These are phyloP conservation scores for Phlebopus sp. DNA, from an alignment of 1,284 basidiomycete genomes.

Conservation along the genomic window DNA sequence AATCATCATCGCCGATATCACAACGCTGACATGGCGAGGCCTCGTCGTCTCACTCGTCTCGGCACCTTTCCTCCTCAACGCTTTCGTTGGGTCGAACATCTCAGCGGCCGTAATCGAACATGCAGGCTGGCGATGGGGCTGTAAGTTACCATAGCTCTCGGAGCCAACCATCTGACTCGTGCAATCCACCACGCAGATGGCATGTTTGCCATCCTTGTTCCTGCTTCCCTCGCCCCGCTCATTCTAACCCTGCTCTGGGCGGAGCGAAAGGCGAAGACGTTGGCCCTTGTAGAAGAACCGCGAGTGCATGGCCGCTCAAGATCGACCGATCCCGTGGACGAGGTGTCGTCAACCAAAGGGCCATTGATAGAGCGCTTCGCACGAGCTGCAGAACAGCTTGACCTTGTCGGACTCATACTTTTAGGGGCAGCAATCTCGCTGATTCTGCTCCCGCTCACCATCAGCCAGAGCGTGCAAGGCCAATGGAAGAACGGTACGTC, in stretches of 20 bases:
- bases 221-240: slow-evolving; percentile 51
- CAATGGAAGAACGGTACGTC: slow-evolving; percentile 45
- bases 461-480: slow-evolving; percentile 43
- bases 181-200: slow-evolving; percentile 43
- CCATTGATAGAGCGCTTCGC: slow-evolving; percentile 21
- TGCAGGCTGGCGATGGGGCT: slow-evolving; percentile 74
- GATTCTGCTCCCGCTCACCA: slow-evolving; percentile 67
- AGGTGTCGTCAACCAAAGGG: not conserved
- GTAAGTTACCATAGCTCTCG: slow-evolving; percentile 34
- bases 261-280: slow-evolving; percentile 57
- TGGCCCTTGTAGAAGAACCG: slow-evolving; percentile 38
- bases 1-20: slow-evolving; percentile 78
- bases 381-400: slow-evolving; percentile 47
- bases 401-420: slow-evolving; percentile 65
- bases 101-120: slow-evolving; percentile 53
- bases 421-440: slow-evolving; percentile 59
- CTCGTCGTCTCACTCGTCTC: slow-evolving; percentile 64
- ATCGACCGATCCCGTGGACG: not conserved
- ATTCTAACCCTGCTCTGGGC: slow-evolving; percentile 72
- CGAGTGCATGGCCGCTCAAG: not conserved
- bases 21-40: slow-evolving; percentile 76
- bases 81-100: slow-evolving; percentile 72
- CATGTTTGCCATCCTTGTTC: slow-evolving; percentile 66
- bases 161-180: not conserved
- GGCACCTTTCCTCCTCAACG: slow-evolving; percentile 66